phyloP scores from a whole-genome alignment of 2,329 filamentous ascomycete species.

The Clonostachys sp. region DNA sequence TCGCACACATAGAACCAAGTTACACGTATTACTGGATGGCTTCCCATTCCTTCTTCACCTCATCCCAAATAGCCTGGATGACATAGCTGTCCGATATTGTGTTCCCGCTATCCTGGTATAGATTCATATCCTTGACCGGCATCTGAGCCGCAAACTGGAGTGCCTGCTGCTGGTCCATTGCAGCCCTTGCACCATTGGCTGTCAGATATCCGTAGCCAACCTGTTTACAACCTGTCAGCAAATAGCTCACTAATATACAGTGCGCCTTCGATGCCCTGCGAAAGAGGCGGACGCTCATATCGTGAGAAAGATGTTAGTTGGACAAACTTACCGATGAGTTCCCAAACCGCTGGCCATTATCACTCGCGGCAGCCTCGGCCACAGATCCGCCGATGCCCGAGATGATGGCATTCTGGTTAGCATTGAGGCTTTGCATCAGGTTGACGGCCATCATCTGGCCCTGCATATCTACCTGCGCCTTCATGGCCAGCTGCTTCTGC shows the following conservation, averaged over 20 bases:
- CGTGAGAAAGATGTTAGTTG: no score
- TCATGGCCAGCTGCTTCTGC: neutral
- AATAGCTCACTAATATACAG: no score
- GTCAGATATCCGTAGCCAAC: neutral
- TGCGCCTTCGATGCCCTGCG: no score
- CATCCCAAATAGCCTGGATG: neutral
- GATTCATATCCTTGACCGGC: neutral
- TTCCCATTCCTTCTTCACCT: neutral
- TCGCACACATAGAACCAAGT: no score
- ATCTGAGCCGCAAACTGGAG: neutral
- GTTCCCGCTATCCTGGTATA: neutral
- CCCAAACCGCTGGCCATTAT: conserved; percentile 1
- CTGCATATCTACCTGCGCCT: neutral
- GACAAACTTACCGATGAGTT: neutral
- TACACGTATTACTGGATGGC: neutral
- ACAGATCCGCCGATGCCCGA: conserved; percentile 3
- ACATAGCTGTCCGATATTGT: neutral
- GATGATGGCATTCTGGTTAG: conserved; percentile 4
- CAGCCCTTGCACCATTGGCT: neutral
- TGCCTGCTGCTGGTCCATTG: neutral
- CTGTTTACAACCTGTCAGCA: no score
- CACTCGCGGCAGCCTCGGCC: conserved; percentile 1
- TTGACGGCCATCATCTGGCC: conserved; percentile 2
- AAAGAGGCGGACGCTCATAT: no score
- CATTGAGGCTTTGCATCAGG: conserved; percentile 1